Evolutionary conservation across 148 eudicot genomes (phyloP).

Genomic region (Rhododendron griersonianum): DNA sequence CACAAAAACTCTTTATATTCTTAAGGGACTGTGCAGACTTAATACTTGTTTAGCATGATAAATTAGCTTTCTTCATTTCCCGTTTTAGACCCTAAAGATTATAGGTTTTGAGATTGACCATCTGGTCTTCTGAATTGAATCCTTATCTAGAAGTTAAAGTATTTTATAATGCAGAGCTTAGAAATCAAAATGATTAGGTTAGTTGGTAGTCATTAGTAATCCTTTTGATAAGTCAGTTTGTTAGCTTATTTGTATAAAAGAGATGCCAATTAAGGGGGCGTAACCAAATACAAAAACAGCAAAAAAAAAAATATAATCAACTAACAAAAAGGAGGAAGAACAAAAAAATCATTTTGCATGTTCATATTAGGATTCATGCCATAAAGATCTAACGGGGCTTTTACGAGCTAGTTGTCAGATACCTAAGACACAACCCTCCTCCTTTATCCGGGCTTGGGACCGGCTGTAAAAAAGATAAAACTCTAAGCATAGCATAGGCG

Average conservation of each 20-base stretch:
- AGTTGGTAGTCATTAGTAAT: neutral
- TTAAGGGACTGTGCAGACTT: neutral
- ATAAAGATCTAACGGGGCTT: neutral
- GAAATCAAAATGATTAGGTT: neutral
- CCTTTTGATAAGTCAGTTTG: neutral
- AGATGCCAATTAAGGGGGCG: neutral
- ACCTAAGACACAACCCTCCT: neutral
- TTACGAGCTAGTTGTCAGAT: neutral
- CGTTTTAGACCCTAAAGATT: neutral
- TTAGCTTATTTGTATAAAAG: neutral
- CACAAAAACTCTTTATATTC: neutral
- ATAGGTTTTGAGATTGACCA: neutral
- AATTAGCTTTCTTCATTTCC: neutral
- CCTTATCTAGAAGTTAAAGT: neutral
- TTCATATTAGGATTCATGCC: neutral
- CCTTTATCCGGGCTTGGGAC: neutral
- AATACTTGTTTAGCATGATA: neutral
- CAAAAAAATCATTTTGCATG: neutral
- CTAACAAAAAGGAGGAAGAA: neutral
- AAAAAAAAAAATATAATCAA: neutral
- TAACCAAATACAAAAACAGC: neutral
- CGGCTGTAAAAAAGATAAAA: no score
- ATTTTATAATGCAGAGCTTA: neutral
- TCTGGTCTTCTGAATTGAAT: neutral
- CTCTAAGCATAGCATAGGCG: neutral